Base-by-base conservation (phyloP, 345 rosid genomes). In the Anacardium occidentale region DNA sequence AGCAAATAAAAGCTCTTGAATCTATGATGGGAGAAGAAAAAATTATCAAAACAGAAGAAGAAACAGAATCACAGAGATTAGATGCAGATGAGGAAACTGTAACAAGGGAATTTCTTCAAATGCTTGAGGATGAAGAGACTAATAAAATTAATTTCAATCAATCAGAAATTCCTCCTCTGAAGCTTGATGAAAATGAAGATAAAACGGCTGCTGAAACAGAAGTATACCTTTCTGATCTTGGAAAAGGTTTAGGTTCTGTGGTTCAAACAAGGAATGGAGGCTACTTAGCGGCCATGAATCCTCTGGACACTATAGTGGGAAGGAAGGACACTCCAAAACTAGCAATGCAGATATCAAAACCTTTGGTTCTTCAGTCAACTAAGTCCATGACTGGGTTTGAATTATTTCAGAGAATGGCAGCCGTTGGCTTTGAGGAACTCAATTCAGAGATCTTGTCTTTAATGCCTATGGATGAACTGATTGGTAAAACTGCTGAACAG, bases 241-340 rank as follows among this genome's bases (percentile, higher is more conserved):
- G 98, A 6, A 94, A 92, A 76, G 92, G 94, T 6, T 77, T 94
- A 32, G 92, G 95, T 56, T 89, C 92, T 25, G 89, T 89, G 60
- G 94, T 94, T 62, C 98, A 94, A 76, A 94, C 98, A 20, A 84
- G 93, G 73, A 85, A 92, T 37, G 97, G 98, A 60, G 98, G 98
- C 66, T 94, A 88, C 82, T 80, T 94, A 53, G 98, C 83, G 12
- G 89, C 98, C 56, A 85, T 86, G 87, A 94, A 92, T 78, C 98
- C 98, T 26, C 83, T 88, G n/a, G 86, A 86, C 61, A 71, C 82
- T 1, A 62, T 62, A 59, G 91, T 92, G 71, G 73, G 75, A 29
- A 88, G 86, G 79, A 94, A 85, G 75, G 98, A 92, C 64, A 75
- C 87, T 54, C 98, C 98, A 29, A 94, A 89, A 68, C 77, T 94